Evolutionary conservation across 2,329 filamentous ascomycete genomes (phyloP).

Genomic region (Penicillium sp.): DNA sequence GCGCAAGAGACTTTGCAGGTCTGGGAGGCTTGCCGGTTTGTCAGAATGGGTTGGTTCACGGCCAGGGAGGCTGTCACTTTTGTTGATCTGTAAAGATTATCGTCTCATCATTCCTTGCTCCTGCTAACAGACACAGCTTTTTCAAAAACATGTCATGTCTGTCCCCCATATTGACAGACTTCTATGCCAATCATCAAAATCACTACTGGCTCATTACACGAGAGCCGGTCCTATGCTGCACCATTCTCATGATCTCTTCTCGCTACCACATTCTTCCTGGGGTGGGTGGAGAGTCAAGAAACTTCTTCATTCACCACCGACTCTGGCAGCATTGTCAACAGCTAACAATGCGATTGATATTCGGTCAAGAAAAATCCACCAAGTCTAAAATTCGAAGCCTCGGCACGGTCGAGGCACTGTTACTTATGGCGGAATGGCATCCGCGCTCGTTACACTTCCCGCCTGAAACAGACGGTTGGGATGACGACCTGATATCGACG

Average conservation of each 20-base stretch:
- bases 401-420: constrained; percentile 50
- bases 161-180: constrained; percentile 48
- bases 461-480: constrained; percentile 51
- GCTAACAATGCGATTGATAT: constrained; percentile 49
- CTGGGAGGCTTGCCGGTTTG: constrained; percentile 49
- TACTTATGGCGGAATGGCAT: constrained; percentile 54
- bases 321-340: constrained; percentile 53
- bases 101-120: background rate
- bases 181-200: constrained; percentile 46
- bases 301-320: constrained; percentile 50
- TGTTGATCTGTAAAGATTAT: constrained; percentile 42
- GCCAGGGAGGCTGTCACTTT: constrained; percentile 51
- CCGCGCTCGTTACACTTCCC: constrained; percentile 51
- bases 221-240: constrained; percentile 50
- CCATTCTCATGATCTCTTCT: constrained; percentile 52
- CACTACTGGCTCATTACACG: constrained; percentile 47
- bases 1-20: constrained; percentile 38
- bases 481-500: constrained; percentile 47
- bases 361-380: constrained; percentile 50
- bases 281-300: constrained; percentile 43
- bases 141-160: constrained; percentile 49
- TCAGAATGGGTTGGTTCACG: constrained; percentile 53
- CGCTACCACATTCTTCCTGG: constrained; percentile 46
- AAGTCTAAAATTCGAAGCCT: constrained; percentile 47
- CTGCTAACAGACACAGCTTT: constrained; percentile 29